A percentile compares a stretch with the other conserved stretches of the same genome.
phyloP scores from a whole-genome alignment of 2,329 filamentous ascomycete species.

The Podosphaera fusca region DNA sequence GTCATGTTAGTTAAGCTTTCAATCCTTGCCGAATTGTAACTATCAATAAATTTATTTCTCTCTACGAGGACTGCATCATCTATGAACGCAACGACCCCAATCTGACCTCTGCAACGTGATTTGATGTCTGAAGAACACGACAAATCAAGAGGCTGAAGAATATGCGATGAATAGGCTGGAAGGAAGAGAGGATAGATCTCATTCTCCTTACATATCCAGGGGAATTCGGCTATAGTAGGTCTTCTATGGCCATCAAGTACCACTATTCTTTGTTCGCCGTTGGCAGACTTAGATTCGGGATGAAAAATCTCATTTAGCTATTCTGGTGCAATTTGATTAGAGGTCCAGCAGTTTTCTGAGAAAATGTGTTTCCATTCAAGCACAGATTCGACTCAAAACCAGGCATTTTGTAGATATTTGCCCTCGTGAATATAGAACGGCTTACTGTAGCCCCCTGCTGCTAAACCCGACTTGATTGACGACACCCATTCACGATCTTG shows the following conservation, averaged over 20 bases:
- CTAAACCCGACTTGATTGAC: no score
- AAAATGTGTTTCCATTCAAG: no score
- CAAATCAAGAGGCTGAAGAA: slow-evolving; percentile 13
- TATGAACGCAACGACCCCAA: neutral
- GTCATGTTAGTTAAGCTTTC: neutral
- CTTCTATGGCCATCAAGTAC: neutral
- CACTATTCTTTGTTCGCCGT: neutral
- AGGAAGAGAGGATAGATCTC: neutral
- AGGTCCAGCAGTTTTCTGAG: neutral
- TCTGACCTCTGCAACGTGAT: slow-evolving; percentile 7
- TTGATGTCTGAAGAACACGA: slow-evolving; percentile 9
- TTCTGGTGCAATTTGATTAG: neutral
- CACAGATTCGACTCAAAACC: no score
- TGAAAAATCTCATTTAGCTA: neutral
- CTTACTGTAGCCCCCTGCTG: no score
- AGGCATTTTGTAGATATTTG: no score
- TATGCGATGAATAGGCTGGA: slow-evolving; percentile 9
- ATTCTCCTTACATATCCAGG: neutral
- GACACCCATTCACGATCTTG: no score
- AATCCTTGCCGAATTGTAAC: neutral
- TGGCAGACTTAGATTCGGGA: neutral
- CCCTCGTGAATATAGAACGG: no score
- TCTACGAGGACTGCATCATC: neutral
- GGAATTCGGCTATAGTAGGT: neutral
- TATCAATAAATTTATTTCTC: neutral